phyloP scores from a whole-genome alignment of 148 eudicot genomes.

The Fagopyrum esculentum region DNA sequence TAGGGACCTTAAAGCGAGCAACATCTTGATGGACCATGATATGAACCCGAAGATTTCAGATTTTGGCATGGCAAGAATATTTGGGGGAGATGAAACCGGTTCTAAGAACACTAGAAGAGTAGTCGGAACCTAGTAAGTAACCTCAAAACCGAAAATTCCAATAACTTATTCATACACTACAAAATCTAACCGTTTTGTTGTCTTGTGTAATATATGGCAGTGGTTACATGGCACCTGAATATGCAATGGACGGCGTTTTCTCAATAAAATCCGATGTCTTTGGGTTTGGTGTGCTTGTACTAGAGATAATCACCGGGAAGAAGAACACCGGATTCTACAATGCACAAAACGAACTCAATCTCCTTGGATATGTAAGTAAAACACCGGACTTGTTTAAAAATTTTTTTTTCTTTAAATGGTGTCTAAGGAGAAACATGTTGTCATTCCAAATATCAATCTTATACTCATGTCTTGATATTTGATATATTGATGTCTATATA shows the following conservation, averaged over 20 bases:
- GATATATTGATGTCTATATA: no score
- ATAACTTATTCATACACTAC: background rate
- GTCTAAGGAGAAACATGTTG: no score
- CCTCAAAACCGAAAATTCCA: background rate
- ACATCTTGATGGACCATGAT: constrained; percentile 22
- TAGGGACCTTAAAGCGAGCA: constrained; percentile 24
- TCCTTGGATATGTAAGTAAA: constrained; percentile 7
- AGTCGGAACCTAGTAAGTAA: constrained; percentile 10
- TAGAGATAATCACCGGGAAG: constrained; percentile 10
- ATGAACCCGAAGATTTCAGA: constrained; percentile 21
- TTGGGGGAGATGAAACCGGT: constrained; percentile 2
- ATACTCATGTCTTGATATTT: no score
- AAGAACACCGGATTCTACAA: background rate
- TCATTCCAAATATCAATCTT: no score
- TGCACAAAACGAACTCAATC: background rate
- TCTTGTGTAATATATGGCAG: background rate
- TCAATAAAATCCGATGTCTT: constrained; percentile 13
- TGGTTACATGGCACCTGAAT: constrained; percentile 11
- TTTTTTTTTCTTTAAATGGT: background rate
- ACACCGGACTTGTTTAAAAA: background rate
- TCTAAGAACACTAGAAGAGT: background rate
- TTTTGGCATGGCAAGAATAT: constrained; percentile 15
- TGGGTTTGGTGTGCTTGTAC: constrained; percentile 12
- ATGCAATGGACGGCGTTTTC: constrained; percentile 12
- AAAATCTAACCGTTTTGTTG: background rate